Base-by-base conservation (phyloP, 192 early-diverging fungal species). In the Linnemannia schmuckeri region DNA sequence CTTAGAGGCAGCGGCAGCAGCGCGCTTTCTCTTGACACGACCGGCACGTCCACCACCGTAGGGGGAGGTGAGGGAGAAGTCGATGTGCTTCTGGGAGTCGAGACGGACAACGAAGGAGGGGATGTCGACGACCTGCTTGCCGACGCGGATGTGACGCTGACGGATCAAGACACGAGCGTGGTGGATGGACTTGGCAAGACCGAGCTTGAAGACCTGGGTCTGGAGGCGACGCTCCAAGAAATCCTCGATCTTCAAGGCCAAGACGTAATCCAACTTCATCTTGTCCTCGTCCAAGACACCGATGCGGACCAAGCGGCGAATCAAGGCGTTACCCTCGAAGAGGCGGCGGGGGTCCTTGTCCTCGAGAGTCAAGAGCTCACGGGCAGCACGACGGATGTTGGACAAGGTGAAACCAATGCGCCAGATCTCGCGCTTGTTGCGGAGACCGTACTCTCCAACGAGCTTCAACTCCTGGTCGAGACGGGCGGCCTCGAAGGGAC, bases 311-410 rank as follows among this genome's bases (percentile, higher is more conserved):
- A 99, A 93, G 88, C 98, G 96, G 83, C 98, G 96, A 93, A 99
- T 98, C 79, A 99, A 95, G 54, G 98, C 98, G 91, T 99, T 99
- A 92, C 98, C 98, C 94, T 99, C 98, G 89, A 99, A 99, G 79
- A 99, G 95, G 92, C 98, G 97, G 80, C 96, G 95, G 85, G 98
- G 96, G 91, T 98, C 97, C 95, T 98, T 98, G 88, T 94, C 94
- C 77, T 98, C 97, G 76, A 99, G 93, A 77, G 96, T 99, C 84
- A 99, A 93, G 80, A 99, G 96, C 92, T 99, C 98, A 98, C 98
- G 97, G 83, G 98, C 98, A 81, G 98, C 98, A 99, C 98, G 98
- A 94, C 98, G 98, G 88, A 99, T 98, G 93, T 99, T 98, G 92
- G 98, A 99, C 83, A 99, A 95, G 85, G 96, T 96, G 91, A 94